Base-by-base conservation (phyloP, 2,329 filamentous ascomycete species). In the Aspergillus brasiliensis region DNA sequence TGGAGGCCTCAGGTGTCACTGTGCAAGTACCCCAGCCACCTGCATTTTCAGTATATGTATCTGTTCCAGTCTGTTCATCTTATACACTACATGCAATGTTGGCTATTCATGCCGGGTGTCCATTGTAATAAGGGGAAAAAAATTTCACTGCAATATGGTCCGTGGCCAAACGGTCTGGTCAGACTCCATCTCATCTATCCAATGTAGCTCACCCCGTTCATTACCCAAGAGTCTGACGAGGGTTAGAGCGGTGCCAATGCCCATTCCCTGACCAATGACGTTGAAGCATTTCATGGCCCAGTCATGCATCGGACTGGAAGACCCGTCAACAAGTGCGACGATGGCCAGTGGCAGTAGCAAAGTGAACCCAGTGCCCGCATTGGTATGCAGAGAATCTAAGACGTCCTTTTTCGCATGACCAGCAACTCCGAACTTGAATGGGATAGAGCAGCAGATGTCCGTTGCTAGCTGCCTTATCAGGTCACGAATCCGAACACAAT, bases 1-100 rank as follows among this genome's bases (percentile, higher is more conserved):
- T 56, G 28, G 7, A 8, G 57, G 60, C 58, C 58, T 62, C 17
- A 58, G 58, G 58, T 25, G n/a, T 31, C 21, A 3, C 3, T 44
- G 2, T 19, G 40, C 15, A 8, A 11, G 40, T 15, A 13, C 13
- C 40, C 40, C 40, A 13, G 40, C 40, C 40, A 44, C n/a, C 5
- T 4, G 19, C 13, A 44, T 44, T 23, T 44, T 23, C 40, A 23
- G 8, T 11, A 44, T 21, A 19, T 3, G 8, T 13, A 44, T 6
- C 8, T 17, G 7, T 1, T 42, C 8, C 19, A 21, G 8, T 34
- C 31, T 34, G 13, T 34, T 3, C 31, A 5, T 34, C n/a, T n/a
- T n/a, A n/a, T n/a, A n/a, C n/a, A n/a, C n/a, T n/a, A n/a, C n/a
- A n/a, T n/a, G n/a, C n/a, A n/a, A n/a, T n/a, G n/a, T n/a, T n/a